Evolutionary conservation across 1,139 yeast genomes (phyloP), one percentile per base, ranked within the genome.

Genomic region (Tardiomyces blankii): DNA sequence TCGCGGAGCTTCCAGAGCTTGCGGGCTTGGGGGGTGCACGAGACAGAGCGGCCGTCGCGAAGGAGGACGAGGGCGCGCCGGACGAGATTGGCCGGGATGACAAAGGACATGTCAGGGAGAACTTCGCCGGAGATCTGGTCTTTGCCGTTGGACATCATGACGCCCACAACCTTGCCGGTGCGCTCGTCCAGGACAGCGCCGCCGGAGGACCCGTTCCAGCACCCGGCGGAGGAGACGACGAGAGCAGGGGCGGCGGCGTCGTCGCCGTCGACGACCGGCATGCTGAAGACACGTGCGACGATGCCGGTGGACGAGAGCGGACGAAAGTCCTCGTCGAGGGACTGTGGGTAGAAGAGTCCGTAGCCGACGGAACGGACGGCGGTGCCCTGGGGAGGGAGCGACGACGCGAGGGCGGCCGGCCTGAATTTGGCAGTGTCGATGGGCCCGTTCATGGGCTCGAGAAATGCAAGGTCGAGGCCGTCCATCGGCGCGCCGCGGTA

Each of bases 181-280:
- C 54, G 43, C 2, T 49, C 42, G 46, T 68, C 66, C 46, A 77
- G 68, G 2, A 80, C 58, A 0, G 81, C 86, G 0, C 89, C 89
- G 0, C 89, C 89, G 1, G 84, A 78, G 1, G 87, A 80, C 0
- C 89, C 89, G 54, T 81, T 80, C 86, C 87, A 82, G 60, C 87
- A 81, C 11, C 79, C 71, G 0, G 85, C 73, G 0, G 84, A 73
- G 0, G 78, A 67, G 0, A 80, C 63, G 1, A 78, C 53, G 62
- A 82, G 59, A 0, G 72, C 65, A 1, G 66, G 63, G 2, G 53
- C 44, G 7, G 39, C 18, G n/a, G 46, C 41, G 2, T n/a, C n/a
- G 44, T 39, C 6, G 44, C 45, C 43, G 8, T 32, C 41, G 9
- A 28, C 39, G 16, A 38, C 27, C 18, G 38, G 38, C 3, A 30